These are phyloP conservation scores for Fagopyrum tataricum DNA, from an alignment of 148 eudicot species.

Conservation along the genomic window DNA sequence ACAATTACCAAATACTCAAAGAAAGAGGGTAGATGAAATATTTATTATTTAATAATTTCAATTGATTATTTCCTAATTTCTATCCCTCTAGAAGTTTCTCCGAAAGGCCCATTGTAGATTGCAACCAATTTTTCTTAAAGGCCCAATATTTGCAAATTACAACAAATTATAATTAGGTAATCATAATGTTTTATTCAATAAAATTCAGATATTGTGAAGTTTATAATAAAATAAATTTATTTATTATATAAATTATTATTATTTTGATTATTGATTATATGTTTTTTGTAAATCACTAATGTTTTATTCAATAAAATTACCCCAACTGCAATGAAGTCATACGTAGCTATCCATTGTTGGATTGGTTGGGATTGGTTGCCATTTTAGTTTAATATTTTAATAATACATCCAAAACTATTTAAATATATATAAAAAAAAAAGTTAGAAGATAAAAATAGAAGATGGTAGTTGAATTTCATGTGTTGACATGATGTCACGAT, in stretches of 20 bases:
- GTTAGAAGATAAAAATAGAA: neutral
- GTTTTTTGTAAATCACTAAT: too few species aligned
- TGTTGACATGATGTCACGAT: neutral
- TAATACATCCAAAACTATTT: neutral
- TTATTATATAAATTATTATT: too few species aligned
- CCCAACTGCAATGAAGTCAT: too few species aligned
- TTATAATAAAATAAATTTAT: too few species aligned
- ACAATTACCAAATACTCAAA: neutral
- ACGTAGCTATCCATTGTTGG: too few species aligned
- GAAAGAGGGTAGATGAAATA: neutral
- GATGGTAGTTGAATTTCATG: neutral
- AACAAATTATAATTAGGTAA: neutral
- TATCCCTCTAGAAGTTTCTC: neutral
- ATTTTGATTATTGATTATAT: too few species aligned
- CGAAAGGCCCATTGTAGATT: neutral
- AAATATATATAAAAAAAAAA: neutral
- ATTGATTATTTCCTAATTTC: neutral
- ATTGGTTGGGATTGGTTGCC: too few species aligned
- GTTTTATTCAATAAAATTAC: neutral
- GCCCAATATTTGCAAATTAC: neutral
- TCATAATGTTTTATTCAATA: too few species aligned
- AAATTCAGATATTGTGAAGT: too few species aligned
- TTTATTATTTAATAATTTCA: neutral
- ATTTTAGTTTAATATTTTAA: too few species aligned
- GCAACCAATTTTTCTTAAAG: neutral